Percentiles rank a stretch among this genome's conserved stretches.
Conservation (phyloP, 805 yeast genomes). For the Cyberlindnera galapagoensis region DNA sequence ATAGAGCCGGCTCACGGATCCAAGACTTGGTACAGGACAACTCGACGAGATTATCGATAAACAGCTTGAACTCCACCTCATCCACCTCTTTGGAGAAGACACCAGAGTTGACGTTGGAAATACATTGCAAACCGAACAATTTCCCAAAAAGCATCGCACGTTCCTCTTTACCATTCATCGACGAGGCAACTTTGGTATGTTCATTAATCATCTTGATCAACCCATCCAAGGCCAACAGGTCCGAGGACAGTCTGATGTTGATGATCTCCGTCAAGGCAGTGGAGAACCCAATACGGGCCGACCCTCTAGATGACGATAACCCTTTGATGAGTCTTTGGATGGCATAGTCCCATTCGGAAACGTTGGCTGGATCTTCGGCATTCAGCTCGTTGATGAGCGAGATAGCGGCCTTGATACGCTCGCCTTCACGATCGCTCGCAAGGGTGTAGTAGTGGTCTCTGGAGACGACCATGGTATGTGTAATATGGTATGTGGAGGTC, state of each 20-base stretch:
- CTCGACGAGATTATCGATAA: slow-evolving; percentile 43
- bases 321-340: slow-evolving; percentile 75
- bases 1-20: slow-evolving; percentile 79
- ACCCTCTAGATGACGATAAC: slow-evolving; percentile 70
- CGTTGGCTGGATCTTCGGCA: slow-evolving; percentile 29
- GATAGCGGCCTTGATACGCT: slow-evolving; percentile 68
- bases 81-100: slow-evolving; percentile 9
- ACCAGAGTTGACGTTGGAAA: slow-evolving; percentile 39
- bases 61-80: slow-evolving; percentile 28
- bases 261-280: slow-evolving; percentile 73
- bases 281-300: slow-evolving; percentile 84
- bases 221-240: slow-evolving; percentile 30
- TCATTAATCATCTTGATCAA: slow-evolving; percentile 30
- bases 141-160: slow-evolving; percentile 76
- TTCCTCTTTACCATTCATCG: slow-evolving; percentile 73
- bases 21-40: slow-evolving; percentile 66
- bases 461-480: slow-evolving; percentile 47
- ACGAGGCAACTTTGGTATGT: slow-evolving; percentile 33
- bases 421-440: slow-evolving; percentile 69
- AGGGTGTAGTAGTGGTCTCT: slow-evolving; percentile 72
- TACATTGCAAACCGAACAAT: slow-evolving; percentile 75
- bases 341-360: slow-evolving; percentile 76
- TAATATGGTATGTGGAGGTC: not conserved
- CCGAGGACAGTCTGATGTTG: slow-evolving; percentile 28
- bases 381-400: slow-evolving; percentile 54